Evolutionary conservation across 2,329 filamentous ascomycete genomes (phyloP), one percentile per base, ranked within the genome.

Genomic region (Aspergillus sp.): DNA sequence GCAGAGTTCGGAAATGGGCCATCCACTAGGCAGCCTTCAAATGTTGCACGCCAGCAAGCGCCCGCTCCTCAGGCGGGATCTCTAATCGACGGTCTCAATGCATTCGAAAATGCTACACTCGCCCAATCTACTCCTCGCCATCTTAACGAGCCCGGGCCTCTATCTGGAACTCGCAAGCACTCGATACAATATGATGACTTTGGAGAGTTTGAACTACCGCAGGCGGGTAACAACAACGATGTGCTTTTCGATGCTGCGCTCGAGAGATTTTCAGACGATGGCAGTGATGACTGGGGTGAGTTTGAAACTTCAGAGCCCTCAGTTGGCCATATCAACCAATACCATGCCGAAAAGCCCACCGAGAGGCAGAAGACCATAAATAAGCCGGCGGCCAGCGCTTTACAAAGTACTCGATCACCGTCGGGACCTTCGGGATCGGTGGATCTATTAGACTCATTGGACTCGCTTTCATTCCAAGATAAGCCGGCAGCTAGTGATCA

Each of bases 171-270:
- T 19, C 33, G 57, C 30, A 47, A 44, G 37, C 61, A 61, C 45
- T 27, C 54, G 45, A 20, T 17, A 12, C 45, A 49, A 42, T 24
- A 65, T 54, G 51, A 61, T 37, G 44, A 68, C 42, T 37, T 51
- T 34, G 17, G 40, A 13, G 49, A 44, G n/a, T 40, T 58, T 56
- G 17, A 57, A 33, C 64, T 66, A 50, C 40, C 65, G 54, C 54
- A 70, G 63, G 52, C 61, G 47, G 66, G 68, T 13, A 68, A 64
- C 41, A 65, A 69, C 24, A 70, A 61, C 2, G 82, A 85, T 62
- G 81, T 90, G 3, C 75, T 90, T 3, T 90, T 90, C 68, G 87
- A 90, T 71, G 87, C 83, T 37, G 61, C 70, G 33, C 60, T 68
- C 7, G 74, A 76, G 46, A 51, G 50, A 39, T 57, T 58, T 30